Percentiles rank a stretch among this genome's conserved stretches.
Conservation (phyloP, 805 yeast species). For the Zygosaccharomyces bailii region DNA sequence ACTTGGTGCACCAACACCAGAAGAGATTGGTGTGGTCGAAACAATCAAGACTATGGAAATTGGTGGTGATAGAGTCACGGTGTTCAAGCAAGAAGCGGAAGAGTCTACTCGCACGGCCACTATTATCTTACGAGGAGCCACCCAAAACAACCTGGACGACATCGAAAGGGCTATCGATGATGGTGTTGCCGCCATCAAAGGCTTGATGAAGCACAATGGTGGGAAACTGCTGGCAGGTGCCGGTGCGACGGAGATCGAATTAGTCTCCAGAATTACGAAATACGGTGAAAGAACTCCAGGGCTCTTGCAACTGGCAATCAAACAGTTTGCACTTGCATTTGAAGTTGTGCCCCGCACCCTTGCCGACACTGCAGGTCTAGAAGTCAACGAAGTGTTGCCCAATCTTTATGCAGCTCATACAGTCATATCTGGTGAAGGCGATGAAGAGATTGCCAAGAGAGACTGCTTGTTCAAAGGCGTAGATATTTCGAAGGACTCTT, state of each 20-base stretch:
- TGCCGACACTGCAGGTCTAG: constrained; percentile 92
- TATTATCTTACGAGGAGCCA: constrained; percentile 92
- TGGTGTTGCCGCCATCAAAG: constrained; percentile 89
- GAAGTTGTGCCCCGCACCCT: constrained; percentile 90
- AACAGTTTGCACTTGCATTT: constrained; percentile 89
- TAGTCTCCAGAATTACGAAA: constrained; percentile 71
- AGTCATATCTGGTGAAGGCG: constrained; percentile 20
- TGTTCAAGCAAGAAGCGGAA: constrained; percentile 71
- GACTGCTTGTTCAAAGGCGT: constrained; percentile 50
- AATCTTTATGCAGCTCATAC: constrained; percentile 86
- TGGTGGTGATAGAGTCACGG: constrained; percentile 96
- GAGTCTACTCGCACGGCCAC: constrained; percentile 80
- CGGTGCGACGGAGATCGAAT: constrained; percentile 89
- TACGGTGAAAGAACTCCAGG: constrained; percentile 96
- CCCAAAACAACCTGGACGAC: constrained; percentile 89
- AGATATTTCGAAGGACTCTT: constrained; percentile 73
- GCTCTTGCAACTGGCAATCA: constrained; percentile 85
- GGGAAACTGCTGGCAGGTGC: constrained; percentile 87
- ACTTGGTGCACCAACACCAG: constrained; percentile 92
- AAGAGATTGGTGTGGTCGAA: constrained; percentile 87
- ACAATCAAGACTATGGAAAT: constrained; percentile 87
- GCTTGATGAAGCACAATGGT: constrained; percentile 77
- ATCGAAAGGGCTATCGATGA: constrained; percentile 97
- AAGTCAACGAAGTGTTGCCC: constrained; percentile 84
- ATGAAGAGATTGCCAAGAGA: constrained; percentile 13